Percentiles rank a stretch among this genome's conserved stretches.
Evolutionary conservation across 1,284 basidiomycete genomes (phyloP).

Genomic region (Ustilago shanxiensis): DNA sequence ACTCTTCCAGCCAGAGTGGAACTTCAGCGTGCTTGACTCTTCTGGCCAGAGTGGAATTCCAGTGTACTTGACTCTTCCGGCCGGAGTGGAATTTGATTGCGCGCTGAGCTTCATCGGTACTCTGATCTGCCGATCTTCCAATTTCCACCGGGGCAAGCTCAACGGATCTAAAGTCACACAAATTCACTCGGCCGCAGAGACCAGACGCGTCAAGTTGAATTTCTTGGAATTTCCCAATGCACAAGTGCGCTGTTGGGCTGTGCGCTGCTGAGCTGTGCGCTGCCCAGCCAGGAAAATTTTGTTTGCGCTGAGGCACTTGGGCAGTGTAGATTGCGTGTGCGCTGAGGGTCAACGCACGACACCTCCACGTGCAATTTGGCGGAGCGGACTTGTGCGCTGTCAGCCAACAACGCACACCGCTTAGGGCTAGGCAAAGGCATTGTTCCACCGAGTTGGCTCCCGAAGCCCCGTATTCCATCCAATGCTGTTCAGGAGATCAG

Average conservation of each 20-base stretch:
- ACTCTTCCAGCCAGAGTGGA: no score
- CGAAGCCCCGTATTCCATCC: no score
- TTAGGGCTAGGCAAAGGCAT: no score
- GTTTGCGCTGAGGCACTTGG: neutral
- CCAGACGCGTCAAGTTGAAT: neutral
- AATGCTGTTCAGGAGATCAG: no score
- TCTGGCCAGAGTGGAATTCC: no score
- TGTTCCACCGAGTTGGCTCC: no score
- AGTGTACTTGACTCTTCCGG: no score
- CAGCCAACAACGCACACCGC: no score
- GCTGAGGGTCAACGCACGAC: no score
- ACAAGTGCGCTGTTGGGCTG: neutral
- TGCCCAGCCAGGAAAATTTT: conserved; percentile 1
- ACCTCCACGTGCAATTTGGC: no score
- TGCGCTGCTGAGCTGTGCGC: conserved; percentile 1
- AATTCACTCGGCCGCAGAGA: neutral
- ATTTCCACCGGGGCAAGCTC: neutral
- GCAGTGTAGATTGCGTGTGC: neutral
- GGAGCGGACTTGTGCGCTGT: no score
- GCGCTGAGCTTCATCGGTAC: neutral
- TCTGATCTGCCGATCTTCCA: neutral
- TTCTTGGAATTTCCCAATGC: neutral
- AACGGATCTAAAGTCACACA: neutral
- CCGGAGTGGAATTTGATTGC: neutral
- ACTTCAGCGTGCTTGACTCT: no score